phyloP scores from a whole-genome alignment of 345 rosid species.

The Brassica carinata region DNA sequence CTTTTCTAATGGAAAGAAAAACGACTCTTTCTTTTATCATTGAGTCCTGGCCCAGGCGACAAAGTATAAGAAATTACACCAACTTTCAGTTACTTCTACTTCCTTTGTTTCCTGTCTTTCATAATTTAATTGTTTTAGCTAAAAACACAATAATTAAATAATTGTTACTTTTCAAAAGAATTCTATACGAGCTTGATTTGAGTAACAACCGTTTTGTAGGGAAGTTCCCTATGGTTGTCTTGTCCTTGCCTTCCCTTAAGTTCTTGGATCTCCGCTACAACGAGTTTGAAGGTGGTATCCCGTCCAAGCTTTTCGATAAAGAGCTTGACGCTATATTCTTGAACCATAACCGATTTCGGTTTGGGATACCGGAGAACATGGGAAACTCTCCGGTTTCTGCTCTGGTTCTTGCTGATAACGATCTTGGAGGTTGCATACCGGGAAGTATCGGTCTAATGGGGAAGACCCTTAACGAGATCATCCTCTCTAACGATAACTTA shows the following conservation, averaged over 20 bases:
- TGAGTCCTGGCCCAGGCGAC: neutral
- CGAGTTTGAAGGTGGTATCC: constrained; percentile 70
- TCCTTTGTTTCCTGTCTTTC: too few species aligned
- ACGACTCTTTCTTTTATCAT: neutral
- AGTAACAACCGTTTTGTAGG: constrained; percentile 80
- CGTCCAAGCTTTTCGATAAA: constrained; percentile 60
- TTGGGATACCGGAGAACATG: constrained; percentile 61
- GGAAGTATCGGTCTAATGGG: constrained; percentile 68
- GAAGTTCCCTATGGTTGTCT: constrained; percentile 56
- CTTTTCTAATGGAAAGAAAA: neutral
- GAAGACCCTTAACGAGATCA: constrained; percentile 62
- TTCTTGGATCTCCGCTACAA: constrained; percentile 74
- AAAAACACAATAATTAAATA: too few species aligned
- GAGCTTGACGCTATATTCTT: constrained; percentile 65
- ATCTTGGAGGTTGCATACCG: constrained; percentile 78
- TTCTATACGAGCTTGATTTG: constrained; percentile 66
- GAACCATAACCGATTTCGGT: constrained; percentile 64
- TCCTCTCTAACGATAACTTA: constrained; percentile 67
- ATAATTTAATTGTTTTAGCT: too few species aligned
- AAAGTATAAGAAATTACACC: too few species aligned
- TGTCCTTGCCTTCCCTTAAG: constrained; percentile 58
- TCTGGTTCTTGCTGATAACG: constrained; percentile 66
- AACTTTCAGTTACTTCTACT: too few species aligned
- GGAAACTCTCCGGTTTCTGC: constrained; percentile 80
- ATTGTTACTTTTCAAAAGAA: too few species aligned